A percentile compares a stretch with the other conserved stretches of the same genome.
These are phyloP conservation scores for Arxiozyma slooffiae DNA, from an alignment of 1,139 yeast genomes.

Conservation along the genomic window DNA sequence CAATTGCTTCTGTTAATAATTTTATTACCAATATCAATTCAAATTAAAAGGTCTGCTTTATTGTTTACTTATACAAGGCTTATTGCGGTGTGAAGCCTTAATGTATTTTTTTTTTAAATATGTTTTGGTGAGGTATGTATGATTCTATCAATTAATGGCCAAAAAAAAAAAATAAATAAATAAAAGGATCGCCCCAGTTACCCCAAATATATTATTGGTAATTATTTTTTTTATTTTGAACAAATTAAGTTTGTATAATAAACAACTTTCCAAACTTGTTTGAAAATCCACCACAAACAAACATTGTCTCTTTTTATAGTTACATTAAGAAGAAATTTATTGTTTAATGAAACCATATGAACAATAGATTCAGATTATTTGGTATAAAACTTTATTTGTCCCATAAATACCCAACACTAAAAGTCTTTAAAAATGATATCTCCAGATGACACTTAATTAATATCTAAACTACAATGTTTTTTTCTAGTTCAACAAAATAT, in stretches of 20 bases:
- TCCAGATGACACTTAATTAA: not conserved
- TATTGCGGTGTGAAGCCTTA: no score
- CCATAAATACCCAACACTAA: not conserved
- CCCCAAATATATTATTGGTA: no score
- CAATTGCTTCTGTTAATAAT: constrained; percentile 21
- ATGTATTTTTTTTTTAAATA: not conserved
- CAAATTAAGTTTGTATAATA: no score
- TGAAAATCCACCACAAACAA: no score
- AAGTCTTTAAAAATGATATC: not conserved
- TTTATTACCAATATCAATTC: constrained; percentile 20
- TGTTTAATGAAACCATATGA: not conserved
- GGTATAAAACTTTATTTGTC: not conserved
- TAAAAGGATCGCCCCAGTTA: not conserved
- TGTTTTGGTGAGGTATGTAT: no score
- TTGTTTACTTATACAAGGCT: constrained; percentile 51
- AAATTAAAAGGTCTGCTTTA: constrained; percentile 48
- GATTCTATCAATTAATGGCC: no score
- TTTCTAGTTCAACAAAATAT: not conserved
- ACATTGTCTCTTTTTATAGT: no score
- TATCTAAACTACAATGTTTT: not conserved
- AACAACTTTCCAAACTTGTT: no score
- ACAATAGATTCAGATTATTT: not conserved
- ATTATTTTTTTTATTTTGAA: no score
- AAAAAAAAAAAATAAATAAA: not conserved
- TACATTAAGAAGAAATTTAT: no score